Evolutionary conservation across 2,329 filamentous ascomycete genomes (phyloP).

Genomic region (Fusarium metavorans): DNA sequence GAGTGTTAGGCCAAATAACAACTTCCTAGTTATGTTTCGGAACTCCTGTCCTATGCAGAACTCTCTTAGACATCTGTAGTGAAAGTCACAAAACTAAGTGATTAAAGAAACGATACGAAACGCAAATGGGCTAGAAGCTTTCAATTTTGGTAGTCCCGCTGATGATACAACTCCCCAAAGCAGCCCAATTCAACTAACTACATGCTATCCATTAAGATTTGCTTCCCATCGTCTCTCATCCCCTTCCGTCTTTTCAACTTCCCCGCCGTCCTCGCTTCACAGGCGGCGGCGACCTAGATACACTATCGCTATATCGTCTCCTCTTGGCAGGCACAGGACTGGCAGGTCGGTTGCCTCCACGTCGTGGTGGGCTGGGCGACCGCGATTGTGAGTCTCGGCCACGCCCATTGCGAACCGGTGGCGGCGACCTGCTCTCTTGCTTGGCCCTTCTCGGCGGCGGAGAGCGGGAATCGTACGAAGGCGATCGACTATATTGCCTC

Average conservation of each 20-base stretch:
- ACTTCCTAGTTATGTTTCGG: background rate
- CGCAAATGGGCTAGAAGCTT: slow-evolving; percentile 28
- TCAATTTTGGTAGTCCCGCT: slow-evolving; percentile 40
- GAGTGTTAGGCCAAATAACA: background rate
- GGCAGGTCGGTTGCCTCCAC: slow-evolving; percentile 30
- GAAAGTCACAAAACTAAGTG: background rate
- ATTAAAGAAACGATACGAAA: slow-evolving; percentile 4
- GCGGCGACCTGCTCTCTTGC: slow-evolving; percentile 34
- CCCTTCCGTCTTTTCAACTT: slow-evolving; percentile 30
- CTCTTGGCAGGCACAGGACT: slow-evolving; percentile 47
- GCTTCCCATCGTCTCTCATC: background rate
- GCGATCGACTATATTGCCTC: slow-evolving; percentile 45
- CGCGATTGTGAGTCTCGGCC: slow-evolving; percentile 41
- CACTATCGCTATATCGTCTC: slow-evolving; percentile 48
- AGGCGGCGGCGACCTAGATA: slow-evolving; percentile 48
- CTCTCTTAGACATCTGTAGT: background rate
- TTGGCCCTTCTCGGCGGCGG: slow-evolving; percentile 42
- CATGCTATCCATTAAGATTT: slow-evolving; percentile 20
- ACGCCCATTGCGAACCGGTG: slow-evolving; percentile 35
- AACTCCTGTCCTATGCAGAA: background rate
- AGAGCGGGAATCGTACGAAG: slow-evolving; percentile 49
- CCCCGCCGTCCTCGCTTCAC: slow-evolving; percentile 48
- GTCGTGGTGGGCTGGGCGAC: slow-evolving; percentile 39
- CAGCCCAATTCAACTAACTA: slow-evolving; percentile 35
- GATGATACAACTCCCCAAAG: slow-evolving; percentile 35